A percentile compares a stretch with the other conserved stretches of the same genome.
phyloP scores from a whole-genome alignment of 2,329 filamentous ascomycete genomes.

The Fusarium staphyleae region DNA sequence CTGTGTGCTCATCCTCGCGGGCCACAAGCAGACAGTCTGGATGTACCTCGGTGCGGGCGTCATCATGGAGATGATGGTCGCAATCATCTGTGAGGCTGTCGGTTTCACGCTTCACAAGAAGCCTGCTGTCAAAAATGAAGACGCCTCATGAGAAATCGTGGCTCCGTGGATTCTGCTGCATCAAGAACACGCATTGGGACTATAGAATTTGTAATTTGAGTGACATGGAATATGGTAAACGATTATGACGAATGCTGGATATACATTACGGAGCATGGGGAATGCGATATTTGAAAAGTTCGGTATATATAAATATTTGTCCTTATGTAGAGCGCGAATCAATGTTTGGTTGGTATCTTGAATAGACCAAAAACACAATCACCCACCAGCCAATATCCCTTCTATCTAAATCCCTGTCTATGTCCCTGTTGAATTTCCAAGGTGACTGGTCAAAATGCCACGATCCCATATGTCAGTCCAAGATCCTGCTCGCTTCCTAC shows the following conservation, averaged over 20 bases:
- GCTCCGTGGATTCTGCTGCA: neutral
- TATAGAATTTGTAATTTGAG: no score
- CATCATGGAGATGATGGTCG: constrained; percentile 46
- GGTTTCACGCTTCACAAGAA: constrained; percentile 43
- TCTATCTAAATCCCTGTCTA: constrained; percentile 9
- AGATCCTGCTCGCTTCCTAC: constrained; percentile 7
- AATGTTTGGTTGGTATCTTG: constrained; percentile 20
- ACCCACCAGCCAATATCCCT: constrained; percentile 1
- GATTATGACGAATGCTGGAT: neutral
- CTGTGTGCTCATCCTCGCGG: constrained; percentile 41
- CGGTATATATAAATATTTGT: neutral
- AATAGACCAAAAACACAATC: constrained; percentile 12
- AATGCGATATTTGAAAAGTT: no score
- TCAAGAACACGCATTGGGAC: neutral
- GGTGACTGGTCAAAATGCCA: neutral
- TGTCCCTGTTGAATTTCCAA: constrained; percentile 9
- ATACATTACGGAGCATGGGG: neutral
- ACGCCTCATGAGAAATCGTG: constrained; percentile 5
- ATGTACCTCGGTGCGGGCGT: constrained; percentile 44
- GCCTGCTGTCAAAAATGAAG: constrained; percentile 14
- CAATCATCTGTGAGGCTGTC: constrained; percentile 41
- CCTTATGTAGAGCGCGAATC: constrained; percentile 4
- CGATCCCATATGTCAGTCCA: neutral
- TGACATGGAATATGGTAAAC: neutral
- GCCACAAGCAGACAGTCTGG: constrained; percentile 41